Evolutionary conservation across 305 asterid genomes (phyloP), one percentile per base, ranked within the genome.

Genomic region (Stenogyne calaminthoides): DNA sequence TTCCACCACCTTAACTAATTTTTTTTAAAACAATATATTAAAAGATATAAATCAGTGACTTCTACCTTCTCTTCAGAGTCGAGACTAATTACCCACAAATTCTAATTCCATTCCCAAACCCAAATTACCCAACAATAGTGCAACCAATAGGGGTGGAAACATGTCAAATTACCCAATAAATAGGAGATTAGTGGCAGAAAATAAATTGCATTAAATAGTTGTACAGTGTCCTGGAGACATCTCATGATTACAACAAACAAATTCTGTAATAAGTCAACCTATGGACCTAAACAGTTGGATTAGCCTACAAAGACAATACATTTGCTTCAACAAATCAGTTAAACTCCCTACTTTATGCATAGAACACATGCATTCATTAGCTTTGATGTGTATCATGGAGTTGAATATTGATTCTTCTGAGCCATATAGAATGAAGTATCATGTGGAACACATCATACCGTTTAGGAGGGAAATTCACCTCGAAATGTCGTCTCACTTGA

Each of bases 381-480:
- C 32, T 54, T 54, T 54, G 32, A 54, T 54, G 59, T 19, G 59
- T 32, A 29, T 78, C 77, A 68, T 80, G 84, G 44, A 85, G 83
- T 59, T 81, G 84, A 62, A 84, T 54, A 44, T 83, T 86, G 16
- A 86, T 63, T 52, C 91, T 84, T 51, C 91, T 79, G 6, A 86
- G 87, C 90, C 91, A 86, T 19, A 86, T 71, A 7, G 91, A 87
- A 29, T 88, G 91, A 20, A 88, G 85, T 32, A 85, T 78, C 91
- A 86, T 86, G 55, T 84, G 91, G 39, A 88, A 86, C 4, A 88
- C 86, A 77, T 87, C 96, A 7, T 62, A 87, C 7, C 87, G 58
- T 18, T 80, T 81, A 0, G 91, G 87, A 12, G 91, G 93, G 7
- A 81, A 75, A 75, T 85, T 85, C 3, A 89, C 85, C 75, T 77